Percentiles rank a stretch among this genome's conserved stretches.
Conservation (phyloP, 2,329 filamentous ascomycete genomes). For the Helotiales sp. region DNA sequence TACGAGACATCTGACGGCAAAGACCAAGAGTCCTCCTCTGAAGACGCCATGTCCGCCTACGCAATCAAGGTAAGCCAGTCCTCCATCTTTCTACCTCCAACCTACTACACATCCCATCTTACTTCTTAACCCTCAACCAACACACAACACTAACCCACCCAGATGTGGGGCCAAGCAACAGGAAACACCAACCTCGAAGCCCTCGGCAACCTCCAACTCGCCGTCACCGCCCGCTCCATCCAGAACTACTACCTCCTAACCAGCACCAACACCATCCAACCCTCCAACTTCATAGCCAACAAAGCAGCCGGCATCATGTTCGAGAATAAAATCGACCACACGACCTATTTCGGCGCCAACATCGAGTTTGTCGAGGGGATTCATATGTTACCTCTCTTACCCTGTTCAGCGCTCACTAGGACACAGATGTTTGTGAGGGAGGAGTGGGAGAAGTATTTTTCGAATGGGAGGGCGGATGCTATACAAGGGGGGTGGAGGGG, state of each 20-base stretch:
- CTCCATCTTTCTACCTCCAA: no score
- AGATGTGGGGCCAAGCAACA: slow-evolving; percentile 84
- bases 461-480: slow-evolving; percentile 60
- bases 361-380: slow-evolving; percentile 67
- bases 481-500: slow-evolving; percentile 82
- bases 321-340: slow-evolving; percentile 94
- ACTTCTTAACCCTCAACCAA: slow-evolving; percentile 78
- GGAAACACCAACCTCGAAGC: slow-evolving; percentile 75
- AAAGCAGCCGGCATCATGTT: slow-evolving; percentile 74
- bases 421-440: slow-evolving; percentile 69
- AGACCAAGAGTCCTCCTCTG: slow-evolving; percentile 84
- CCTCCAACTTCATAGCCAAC: slow-evolving; percentile 76
- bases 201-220: slow-evolving; percentile 80
- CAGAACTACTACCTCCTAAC: slow-evolving; percentile 82
- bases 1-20: slow-evolving; percentile 73
- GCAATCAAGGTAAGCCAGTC: neutral
- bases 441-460: slow-evolving; percentile 83
- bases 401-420: slow-evolving; percentile 64
- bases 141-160: no score
- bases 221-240: slow-evolving; percentile 72
- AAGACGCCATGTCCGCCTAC: slow-evolving; percentile 77
- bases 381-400: slow-evolving; percentile 32
- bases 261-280: slow-evolving; percentile 68
- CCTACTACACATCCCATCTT: no score
- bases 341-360: slow-evolving; percentile 80